These are phyloP conservation scores for Eragrostis tef DNA, from an alignment of 202 grass and related monocot genomes.

Conservation along the genomic window DNA sequence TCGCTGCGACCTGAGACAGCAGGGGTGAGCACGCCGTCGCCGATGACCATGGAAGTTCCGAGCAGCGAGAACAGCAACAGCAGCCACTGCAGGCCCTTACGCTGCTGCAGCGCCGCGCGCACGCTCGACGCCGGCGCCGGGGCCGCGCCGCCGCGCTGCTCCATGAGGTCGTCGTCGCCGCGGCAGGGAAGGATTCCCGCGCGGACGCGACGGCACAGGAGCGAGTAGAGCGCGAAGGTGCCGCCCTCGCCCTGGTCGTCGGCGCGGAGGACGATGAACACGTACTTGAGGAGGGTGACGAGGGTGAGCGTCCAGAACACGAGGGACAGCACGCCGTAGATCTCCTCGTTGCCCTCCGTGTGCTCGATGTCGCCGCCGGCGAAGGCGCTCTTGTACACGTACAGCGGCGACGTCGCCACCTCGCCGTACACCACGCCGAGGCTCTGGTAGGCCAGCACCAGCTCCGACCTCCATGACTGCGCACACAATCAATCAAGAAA, in stretches of 20 bases:
- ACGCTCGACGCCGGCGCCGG: constrained; percentile 15
- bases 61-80: constrained; percentile 78
- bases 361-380: constrained; percentile 82
- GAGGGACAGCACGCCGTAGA: constrained; percentile 95
- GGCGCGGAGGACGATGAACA: constrained; percentile 81
- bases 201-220: constrained; percentile 74
- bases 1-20: constrained; percentile 69
- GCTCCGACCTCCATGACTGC: constrained; percentile 64
- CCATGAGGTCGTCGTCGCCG: constrained; percentile 50
- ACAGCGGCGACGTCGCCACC: constrained; percentile 83
- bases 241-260: constrained; percentile 92
- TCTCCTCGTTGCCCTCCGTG: constrained; percentile 89
- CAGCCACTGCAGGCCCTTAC: constrained; percentile 66
- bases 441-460: constrained; percentile 86
- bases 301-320: constrained; percentile 99
- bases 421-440: constrained; percentile 94
- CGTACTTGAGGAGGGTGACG: constrained; percentile 86
- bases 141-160: constrained; percentile 30
- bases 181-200: constrained; percentile 61
- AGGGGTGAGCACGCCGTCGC: constrained; percentile 93
- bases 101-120: constrained; percentile 63
- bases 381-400: constrained; percentile 88
- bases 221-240: constrained; percentile 96
- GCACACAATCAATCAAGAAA: constrained; percentile 22
- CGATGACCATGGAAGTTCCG: constrained; percentile 91